Evolutionary conservation across 2,329 filamentous ascomycete species (phyloP), one percentile per base, ranked within the genome.

Genomic region (Cordyceps tenuipes): DNA sequence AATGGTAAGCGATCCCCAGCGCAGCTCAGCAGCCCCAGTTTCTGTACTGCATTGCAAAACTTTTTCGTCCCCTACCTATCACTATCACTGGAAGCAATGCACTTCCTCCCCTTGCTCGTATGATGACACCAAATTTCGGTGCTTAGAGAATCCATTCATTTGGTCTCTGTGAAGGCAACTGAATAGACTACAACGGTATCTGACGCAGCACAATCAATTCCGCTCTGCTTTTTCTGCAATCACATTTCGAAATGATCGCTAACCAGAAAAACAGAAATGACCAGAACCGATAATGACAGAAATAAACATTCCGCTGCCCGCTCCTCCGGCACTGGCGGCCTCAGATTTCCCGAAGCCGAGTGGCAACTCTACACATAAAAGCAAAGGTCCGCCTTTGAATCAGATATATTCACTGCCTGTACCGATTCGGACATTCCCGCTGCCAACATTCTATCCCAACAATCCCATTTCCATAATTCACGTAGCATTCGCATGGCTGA

Each of bases 181-280:
- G 70, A 73, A 74, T 84, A 89, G 89, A 94, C 90, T 94, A 94
- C 89, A 93, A 94, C 90, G 90, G 90, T 94, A 94, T 94, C 90
- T 94, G 90, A 94, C 82, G 79, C 70, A 72, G 71, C 64, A 61
- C 4, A 34, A 36, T 29, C 47, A 26, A 50, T 19, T 29, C 13
- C 3, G 36, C 49, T 7, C 31, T 41, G 6, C 31, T 55, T 36
- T 19, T 34, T 36, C 21, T 44, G 17, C 55, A 15, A 44, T 59
- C 7, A 36, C 39, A 29, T 36, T 47, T 43, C 67, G 63, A 63
- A 64, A 52, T 29, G 49, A 63, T 34, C 26, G 46, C 52, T 61
- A 53, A 61, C 43, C 41, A 51, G 29, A 19, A 4, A 9, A 59
- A 60, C 23, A 46, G 52, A 29, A 8, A 19, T 41, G 8, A 19